These are phyloP conservation scores for Mortierella sp. DNA, from an alignment of 371 early-diverging fungal species.

Conservation along the genomic window DNA sequence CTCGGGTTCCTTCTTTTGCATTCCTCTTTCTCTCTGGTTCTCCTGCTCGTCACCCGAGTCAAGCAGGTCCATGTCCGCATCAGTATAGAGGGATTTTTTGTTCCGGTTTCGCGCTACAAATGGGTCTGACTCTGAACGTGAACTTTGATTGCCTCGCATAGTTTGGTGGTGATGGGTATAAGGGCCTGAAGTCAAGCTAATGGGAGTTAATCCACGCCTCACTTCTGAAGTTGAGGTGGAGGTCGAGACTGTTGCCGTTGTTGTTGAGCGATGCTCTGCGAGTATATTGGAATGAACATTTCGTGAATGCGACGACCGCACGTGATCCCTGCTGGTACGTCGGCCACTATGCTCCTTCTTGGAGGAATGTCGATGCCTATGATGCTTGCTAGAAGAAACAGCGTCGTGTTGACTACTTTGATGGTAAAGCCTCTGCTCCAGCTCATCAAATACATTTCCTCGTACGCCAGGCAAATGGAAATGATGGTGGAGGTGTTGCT, in stretches of 20 bases:
- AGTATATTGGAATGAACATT: neutral
- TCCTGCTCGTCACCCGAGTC: slow-evolving; percentile 35
- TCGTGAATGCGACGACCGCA: slow-evolving; percentile 5
- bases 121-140: neutral
- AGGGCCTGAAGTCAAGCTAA: neutral
- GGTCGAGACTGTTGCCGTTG: slow-evolving; percentile 41
- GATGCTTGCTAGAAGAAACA: neutral
- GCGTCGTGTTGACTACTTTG: slow-evolving; percentile 17
- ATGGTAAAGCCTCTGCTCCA: slow-evolving; percentile 30
- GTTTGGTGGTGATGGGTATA: neutral
- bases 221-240: slow-evolving; percentile 50
- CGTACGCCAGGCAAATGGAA: slow-evolving; percentile 42
- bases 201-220: slow-evolving; percentile 12
- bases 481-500: slow-evolving; percentile 46
- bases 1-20: neutral
- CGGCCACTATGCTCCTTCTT: slow-evolving; percentile 16
- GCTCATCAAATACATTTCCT: slow-evolving; percentile 51
- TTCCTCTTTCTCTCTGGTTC: neutral
- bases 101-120: neutral
- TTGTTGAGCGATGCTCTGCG: neutral
- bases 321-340: slow-evolving; percentile 18
- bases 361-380: slow-evolving; percentile 13
- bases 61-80: slow-evolving; percentile 48
- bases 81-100: slow-evolving; percentile 39
- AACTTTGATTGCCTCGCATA: neutral